Evolutionary conservation across 2,329 filamentous ascomycete genomes (phyloP).

Genomic region (Alternaria solani): DNA sequence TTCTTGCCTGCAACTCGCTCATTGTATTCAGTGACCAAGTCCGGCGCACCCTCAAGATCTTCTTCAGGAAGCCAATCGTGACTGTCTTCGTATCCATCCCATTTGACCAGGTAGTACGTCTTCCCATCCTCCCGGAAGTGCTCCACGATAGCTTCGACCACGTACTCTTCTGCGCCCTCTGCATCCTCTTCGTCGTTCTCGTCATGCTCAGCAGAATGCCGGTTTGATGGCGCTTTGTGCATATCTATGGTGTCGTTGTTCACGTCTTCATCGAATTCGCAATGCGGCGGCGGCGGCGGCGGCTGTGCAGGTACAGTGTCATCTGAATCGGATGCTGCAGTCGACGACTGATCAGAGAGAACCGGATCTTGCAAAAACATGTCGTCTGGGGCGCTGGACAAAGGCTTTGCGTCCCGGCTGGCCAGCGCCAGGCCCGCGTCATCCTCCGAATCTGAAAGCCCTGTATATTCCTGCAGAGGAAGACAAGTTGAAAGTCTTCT

Average conservation of each 20-base stretch:
- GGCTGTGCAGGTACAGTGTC: conserved; percentile 10
- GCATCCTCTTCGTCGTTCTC: conserved; percentile 6
- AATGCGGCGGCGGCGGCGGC: background rate
- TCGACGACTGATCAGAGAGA: background rate
- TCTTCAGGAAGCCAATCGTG: conserved; percentile 43
- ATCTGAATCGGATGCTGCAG: background rate
- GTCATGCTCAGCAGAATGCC: background rate
- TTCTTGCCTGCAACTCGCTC: conserved; percentile 17
- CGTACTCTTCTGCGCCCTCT: conserved; percentile 34
- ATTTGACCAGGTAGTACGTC: conserved; percentile 46
- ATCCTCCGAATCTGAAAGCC: conserved; percentile 15
- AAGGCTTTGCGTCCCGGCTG: conserved; percentile 14
- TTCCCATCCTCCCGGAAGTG: conserved; percentile 31
- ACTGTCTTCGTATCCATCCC: conserved; percentile 43
- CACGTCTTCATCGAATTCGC: too few relatives aligned
- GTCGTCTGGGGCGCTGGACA: conserved; percentile 6
- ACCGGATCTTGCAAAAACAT: background rate
- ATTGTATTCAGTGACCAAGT: conserved; percentile 40
- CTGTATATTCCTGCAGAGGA: conserved; percentile 8
- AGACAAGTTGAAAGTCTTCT: conserved; percentile 9
- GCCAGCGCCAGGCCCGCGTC: background rate
- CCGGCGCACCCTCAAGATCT: conserved; percentile 36
- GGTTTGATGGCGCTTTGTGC: background rate
- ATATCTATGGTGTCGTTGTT: background rate
- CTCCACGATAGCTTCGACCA: conserved; percentile 39